Percentiles rank a stretch among this genome's conserved stretches.
phyloP scores from a whole-genome alignment of 345 rosid genomes.

The Brassica rapa region DNA sequence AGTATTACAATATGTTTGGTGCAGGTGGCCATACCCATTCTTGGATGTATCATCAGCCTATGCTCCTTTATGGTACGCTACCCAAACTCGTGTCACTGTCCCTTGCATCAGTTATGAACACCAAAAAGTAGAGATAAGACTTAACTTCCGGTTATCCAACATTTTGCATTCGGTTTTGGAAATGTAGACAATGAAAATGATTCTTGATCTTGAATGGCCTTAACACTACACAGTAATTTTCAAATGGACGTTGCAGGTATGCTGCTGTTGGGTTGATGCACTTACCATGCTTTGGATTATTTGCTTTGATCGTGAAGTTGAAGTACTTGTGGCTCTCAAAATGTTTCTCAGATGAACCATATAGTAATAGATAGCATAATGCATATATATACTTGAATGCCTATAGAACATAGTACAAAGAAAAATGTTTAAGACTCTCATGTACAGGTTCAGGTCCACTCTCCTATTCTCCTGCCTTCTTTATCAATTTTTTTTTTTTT shows the following conservation, averaged over 20 bases:
- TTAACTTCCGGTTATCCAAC: not conserved
- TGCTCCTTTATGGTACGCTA: slow-evolving; percentile 80
- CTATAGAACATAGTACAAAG: not conserved
- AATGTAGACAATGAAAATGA: not conserved
- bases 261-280: slow-evolving; percentile 55
- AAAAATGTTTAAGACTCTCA: not conserved
- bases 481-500: not conserved
- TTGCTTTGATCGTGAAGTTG: slow-evolving; percentile 48
- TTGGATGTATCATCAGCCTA: slow-evolving; percentile 70
- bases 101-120: not conserved
- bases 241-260: slow-evolving; percentile 45
- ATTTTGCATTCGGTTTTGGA: not conserved
- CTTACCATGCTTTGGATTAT: slow-evolving; percentile 60
- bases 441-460: not conserved
- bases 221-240: slow-evolving; percentile 2
- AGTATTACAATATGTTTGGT: slow-evolving; percentile 25
- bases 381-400: not conserved
- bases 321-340: slow-evolving; percentile 54
- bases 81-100: not conserved
- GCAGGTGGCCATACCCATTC: slow-evolving; percentile 97
- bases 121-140: slow-evolving; percentile 1
- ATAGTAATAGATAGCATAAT: not conserved
- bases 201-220: slow-evolving; percentile 21
- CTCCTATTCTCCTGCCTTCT: not conserved
- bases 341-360: slow-evolving; percentile 38